Conservation (phyloP, 2,329 filamentous ascomycete species). For the Aspergillus neotritici region DNA sequence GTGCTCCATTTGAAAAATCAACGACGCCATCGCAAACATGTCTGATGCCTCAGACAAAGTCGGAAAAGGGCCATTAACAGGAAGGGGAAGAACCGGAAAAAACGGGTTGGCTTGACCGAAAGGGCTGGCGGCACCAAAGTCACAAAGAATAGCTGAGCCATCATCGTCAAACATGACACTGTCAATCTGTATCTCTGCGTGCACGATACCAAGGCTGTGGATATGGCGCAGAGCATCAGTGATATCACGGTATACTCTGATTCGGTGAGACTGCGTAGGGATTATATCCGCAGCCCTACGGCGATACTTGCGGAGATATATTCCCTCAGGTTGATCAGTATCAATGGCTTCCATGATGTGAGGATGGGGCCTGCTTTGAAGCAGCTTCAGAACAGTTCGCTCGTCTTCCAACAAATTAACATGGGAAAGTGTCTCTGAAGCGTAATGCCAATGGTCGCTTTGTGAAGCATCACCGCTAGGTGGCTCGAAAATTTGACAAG, state of each 20-base stretch:
- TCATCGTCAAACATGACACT: slow-evolving; percentile 19
- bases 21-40: slow-evolving; percentile 19
- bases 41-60: slow-evolving; percentile 19
- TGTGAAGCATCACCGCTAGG: slow-evolving; percentile 9
- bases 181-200: slow-evolving; percentile 19
- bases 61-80: slow-evolving; percentile 14
- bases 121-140: slow-evolving; percentile 21
- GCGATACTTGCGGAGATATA: slow-evolving; percentile 22
- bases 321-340: slow-evolving; percentile 17
- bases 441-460: slow-evolving; percentile 16
- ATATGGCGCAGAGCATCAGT: slow-evolving; percentile 17
- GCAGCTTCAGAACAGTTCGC: slow-evolving; percentile 11
- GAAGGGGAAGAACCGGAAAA: slow-evolving; percentile 17
- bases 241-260: slow-evolving; percentile 19
- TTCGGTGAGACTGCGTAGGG: slow-evolving; percentile 10
- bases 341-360: slow-evolving; percentile 21
- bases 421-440: slow-evolving; percentile 19
- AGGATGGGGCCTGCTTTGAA: slow-evolving; percentile 15
- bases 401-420: slow-evolving; percentile 18
- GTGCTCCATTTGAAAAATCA: slow-evolving; percentile 19
- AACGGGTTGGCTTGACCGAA: slow-evolving; percentile 13
- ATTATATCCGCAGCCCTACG: slow-evolving; percentile 3
- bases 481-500: slow-evolving; percentile 15
- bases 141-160: slow-evolving; percentile 15
- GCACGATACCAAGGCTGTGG: slow-evolving; percentile 18